Evolutionary conservation across 164 flowering plant species (phyloP).

Genomic region (Nymphaea colorata): DNA sequence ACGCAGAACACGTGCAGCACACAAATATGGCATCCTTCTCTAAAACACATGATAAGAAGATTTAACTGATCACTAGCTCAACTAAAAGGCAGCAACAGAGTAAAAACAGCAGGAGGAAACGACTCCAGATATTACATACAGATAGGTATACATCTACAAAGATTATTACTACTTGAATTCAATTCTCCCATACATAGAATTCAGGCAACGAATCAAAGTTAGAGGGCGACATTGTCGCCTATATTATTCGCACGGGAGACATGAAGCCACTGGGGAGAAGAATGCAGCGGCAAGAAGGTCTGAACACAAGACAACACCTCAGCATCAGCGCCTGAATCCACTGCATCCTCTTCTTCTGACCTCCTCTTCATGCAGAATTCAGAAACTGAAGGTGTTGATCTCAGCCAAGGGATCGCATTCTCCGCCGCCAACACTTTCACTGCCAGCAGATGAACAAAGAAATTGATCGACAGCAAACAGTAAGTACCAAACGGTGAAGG

Average conservation of each 20-base stretch:
- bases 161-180: neutral
- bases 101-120: neutral
- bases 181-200: neutral
- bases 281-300: neutral
- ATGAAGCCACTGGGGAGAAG: neutral
- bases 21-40: too few relatives aligned
- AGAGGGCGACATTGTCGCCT: neutral
- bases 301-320: neutral
- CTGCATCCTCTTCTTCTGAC: neutral
- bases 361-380: neutral
- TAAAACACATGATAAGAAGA: too few relatives aligned
- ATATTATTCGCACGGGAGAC: neutral
- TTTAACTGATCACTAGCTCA: neutral
- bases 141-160: neutral
- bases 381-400: neutral
- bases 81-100: neutral
- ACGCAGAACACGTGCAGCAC: too few relatives aligned
- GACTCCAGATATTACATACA: neutral
- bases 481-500: too few relatives aligned
- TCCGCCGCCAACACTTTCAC: neutral
- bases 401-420: neutral
- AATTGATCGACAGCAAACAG: too few relatives aligned
- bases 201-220: neutral
- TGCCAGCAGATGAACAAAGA: neutral
- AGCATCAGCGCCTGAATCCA: neutral